phyloP scores from a whole-genome alignment of 1,284 basidiomycete species.

The Marasmius fiardii region DNA sequence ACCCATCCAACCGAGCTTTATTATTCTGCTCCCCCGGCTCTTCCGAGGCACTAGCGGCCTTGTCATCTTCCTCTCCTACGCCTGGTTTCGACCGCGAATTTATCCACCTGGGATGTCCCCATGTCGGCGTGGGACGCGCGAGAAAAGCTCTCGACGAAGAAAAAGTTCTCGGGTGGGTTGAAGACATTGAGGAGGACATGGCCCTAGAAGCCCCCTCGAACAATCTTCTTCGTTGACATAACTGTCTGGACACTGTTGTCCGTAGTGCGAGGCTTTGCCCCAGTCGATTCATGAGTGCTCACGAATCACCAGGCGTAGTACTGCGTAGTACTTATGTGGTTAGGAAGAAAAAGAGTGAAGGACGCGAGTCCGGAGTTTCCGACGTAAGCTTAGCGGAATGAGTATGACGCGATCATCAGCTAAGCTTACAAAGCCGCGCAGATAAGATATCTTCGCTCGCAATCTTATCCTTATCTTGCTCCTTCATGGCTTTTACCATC shows the following conservation, averaged over 20 bases:
- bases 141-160: constrained; percentile 5
- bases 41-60: constrained; percentile 5
- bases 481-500: too few species aligned
- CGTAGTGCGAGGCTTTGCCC: constrained; percentile 1
- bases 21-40: constrained; percentile 2
- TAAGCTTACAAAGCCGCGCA: too few species aligned
- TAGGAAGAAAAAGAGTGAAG: too few species aligned
- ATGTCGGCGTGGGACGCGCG: constrained; percentile 18
- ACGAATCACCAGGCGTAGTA: too few species aligned
- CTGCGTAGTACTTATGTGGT: too few species aligned
- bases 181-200: constrained; percentile 6
- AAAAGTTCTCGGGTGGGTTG: constrained; percentile 9
- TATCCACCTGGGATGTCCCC: constrained; percentile 27
- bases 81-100: constrained; percentile 15
- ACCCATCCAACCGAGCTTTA: neutral
- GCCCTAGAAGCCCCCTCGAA: neutral
- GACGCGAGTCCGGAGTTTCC: too few species aligned
- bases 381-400: too few species aligned
- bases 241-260: neutral
- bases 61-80: constrained; percentile 4
- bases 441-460: too few species aligned
- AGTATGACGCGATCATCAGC: too few species aligned
- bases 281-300: neutral
- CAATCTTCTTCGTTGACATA: constrained; percentile 1
- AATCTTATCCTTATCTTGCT: too few species aligned